Evolutionary conservation across 2,329 filamentous ascomycete genomes (phyloP), one percentile per base, ranked within the genome.

Genomic region (Diplodia scrobiculata): DNA sequence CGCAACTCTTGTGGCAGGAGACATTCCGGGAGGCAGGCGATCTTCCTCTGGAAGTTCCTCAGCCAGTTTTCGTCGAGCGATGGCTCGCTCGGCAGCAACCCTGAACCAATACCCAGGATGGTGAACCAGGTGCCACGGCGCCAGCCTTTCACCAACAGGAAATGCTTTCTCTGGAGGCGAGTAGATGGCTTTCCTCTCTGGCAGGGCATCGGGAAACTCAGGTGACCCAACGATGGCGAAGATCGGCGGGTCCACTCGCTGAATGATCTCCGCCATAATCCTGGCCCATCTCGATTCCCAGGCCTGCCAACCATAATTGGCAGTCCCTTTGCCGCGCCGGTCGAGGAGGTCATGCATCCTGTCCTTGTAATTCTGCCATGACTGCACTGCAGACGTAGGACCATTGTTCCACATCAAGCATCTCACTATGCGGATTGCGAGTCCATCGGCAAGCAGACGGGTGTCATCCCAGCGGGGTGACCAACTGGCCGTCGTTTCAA

Each of bases 301-400:
- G 1, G 94, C 93, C 73, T 92, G 86, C 91, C 93, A 98, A 5
- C 92, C 91, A 75, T 98, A 98, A 70, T 91, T 96, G 36, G 87
- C 86, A 2, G 91, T 92, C 0, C 94, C 94, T 71, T 91, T 91
- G 3, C 92, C 93, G 70, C 90, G 87, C 19, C 91, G 85, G 73
- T 97, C 91, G 17, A 97, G 82, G 63, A 97, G 86, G 71, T 91
- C 89, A 65, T 84, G 84, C 69, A 94, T 87, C 66, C 89, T 86
- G 65, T 88, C 84, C 68, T 89, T 87, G 76, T 98, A 96, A 45
- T 82, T 82, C 67, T 89, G 83, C 94, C 94, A 98, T 65, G 88
- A 86, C 65, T 91, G 87, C 6, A 91, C 90, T 2, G 93, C 93
- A 50, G 88, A 82, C 34, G 90, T 92, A n/a, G 89, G 88, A 70